Evolutionary conservation across 2,329 filamentous ascomycete genomes (phyloP), one percentile per base, ranked within the genome.

Genomic region (Calycina marina): DNA sequence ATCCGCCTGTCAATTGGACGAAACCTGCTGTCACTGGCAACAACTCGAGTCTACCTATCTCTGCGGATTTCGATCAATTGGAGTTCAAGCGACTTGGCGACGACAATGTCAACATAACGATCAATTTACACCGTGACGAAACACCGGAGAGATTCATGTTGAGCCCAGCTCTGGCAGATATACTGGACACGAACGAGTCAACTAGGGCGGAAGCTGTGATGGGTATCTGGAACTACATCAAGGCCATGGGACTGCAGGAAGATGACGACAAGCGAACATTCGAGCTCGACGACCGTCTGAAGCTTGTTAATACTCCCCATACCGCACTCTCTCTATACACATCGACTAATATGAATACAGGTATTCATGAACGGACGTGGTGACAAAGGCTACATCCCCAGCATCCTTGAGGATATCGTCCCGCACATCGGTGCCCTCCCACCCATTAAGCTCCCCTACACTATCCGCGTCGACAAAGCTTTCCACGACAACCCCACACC

Each of bases 201-300:
- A 88, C 90, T 16, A 77, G 85, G 17, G 78, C 84, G 24, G 85
- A 90, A 40, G 79, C 86, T 5, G 75, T 93, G 16, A 82, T 92
- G 65, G 86, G 81, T 10, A 69, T 98, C 18, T 98, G 86, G 84
- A 86, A 94, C 52, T 98, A 98, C 49, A 81, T 93, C 43, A 77
- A 83, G 45, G 67, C 81, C 13, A 80, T 82, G 63, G 76, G 77
- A 12, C 62, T 98, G 28, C 84, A 93, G 54, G 88, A 94, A 52
- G 86, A 93, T 42, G 88, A 96, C 38, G 90, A 98, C 53, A 90
- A 90, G 61, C 72, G 90, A 40, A 80, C 81, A 39, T 88, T 98
- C 46, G 77, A 82, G 24, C 96, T 90, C 51, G 88, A 98, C 51
- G 78, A 86, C 26, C 67, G 77, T 28, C 56, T 98, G 32, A 78